A percentile compares a stretch with the other conserved stretches of the same genome.
Conservation (phyloP, 768 basidiomycete genomes). For the Suillus alpinus region DNA sequence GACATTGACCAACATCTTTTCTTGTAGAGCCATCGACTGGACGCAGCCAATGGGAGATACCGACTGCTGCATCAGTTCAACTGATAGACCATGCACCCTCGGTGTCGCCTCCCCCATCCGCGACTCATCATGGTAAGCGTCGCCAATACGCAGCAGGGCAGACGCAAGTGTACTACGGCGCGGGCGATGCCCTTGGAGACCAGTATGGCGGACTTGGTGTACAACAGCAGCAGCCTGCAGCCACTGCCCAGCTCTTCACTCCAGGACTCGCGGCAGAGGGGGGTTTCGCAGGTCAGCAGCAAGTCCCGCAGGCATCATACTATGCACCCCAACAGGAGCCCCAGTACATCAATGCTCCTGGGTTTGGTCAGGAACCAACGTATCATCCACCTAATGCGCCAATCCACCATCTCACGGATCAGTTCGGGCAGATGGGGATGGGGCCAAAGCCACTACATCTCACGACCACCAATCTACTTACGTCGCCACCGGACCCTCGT, state of each 20-base stretch:
- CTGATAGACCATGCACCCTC: constrained; percentile 42
- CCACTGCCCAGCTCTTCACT: constrained; percentile 67
- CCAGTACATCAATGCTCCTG: constrained; percentile 45
- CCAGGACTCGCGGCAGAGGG: constrained; percentile 75
- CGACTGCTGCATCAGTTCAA: constrained; percentile 38
- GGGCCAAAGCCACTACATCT: constrained; percentile 77
- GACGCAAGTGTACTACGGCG: constrained; percentile 82
- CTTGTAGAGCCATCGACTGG: constrained; percentile 76
- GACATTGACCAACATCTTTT: constrained; percentile 7
- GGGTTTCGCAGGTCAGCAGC: constrained; percentile 58
- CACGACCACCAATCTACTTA: constrained; percentile 88
- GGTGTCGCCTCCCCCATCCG: constrained; percentile 40
- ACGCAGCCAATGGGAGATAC: constrained; percentile 88
- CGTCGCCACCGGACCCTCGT: constrained; percentile 87
- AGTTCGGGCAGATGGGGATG: constrained; percentile 89
- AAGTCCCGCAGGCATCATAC: constrained; percentile 45
- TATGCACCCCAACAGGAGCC: constrained; percentile 42
- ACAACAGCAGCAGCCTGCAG: constrained; percentile 35
- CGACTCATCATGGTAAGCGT: constrained; percentile 57
- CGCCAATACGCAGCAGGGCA: constrained; percentile 95
- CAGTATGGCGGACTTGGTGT: constrained; percentile 36
- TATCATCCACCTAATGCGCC: constrained; percentile 37
- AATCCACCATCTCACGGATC: constrained; percentile 68
- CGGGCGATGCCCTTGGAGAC: constrained; percentile 42
- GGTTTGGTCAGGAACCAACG: constrained; percentile 41